These are phyloP conservation scores for Dipodascus albidus DNA, from an alignment of 805 yeast genomes.

Conservation along the genomic window DNA sequence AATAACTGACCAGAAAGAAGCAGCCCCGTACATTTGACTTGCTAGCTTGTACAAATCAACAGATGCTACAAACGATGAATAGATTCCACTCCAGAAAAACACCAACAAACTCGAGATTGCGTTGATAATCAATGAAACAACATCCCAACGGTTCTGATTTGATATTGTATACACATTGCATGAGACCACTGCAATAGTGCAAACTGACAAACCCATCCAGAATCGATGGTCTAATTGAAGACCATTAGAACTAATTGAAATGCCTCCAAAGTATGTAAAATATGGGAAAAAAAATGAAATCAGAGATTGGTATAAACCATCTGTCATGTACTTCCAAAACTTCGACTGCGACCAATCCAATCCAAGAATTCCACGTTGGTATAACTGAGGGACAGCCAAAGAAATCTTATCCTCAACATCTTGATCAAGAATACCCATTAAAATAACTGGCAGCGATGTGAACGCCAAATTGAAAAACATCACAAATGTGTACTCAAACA, in stretches of 20 bases:
- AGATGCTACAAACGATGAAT: slow-evolving; percentile 44
- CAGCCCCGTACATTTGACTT: slow-evolving; percentile 47
- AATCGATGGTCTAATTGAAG: slow-evolving; percentile 51
- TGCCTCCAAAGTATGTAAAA: slow-evolving; percentile 38
- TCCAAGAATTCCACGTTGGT: slow-evolving; percentile 55
- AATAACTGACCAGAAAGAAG: slow-evolving; percentile 53
- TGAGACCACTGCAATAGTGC: slow-evolving; percentile 48
- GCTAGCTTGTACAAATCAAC: slow-evolving; percentile 58
- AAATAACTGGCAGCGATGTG: slow-evolving; percentile 68
- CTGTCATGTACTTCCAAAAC: slow-evolving; percentile 53
- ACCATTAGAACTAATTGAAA: slow-evolving; percentile 34
- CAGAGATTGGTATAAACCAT: slow-evolving; percentile 63
- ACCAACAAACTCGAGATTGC: slow-evolving; percentile 45
- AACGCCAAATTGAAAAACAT: slow-evolving; percentile 73
- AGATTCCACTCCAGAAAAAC: slow-evolving; percentile 72
- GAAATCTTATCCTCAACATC: slow-evolving; percentile 60
- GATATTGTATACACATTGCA: slow-evolving; percentile 56
- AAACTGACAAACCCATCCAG: slow-evolving; percentile 57
- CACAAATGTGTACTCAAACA: slow-evolving; percentile 67
- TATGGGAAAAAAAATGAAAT: slow-evolving; percentile 63
- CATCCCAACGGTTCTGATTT: slow-evolving; percentile 71
- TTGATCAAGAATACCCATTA: slow-evolving; percentile 66
- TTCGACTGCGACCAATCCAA: slow-evolving; percentile 48
- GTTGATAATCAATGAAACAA: slow-evolving; percentile 44
- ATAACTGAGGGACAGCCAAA: slow-evolving; percentile 57